Percentiles rank a stretch among this genome's conserved stretches.
phyloP scores from a whole-genome alignment of 257 asterid species.

The Rubia yunnanensis region DNA sequence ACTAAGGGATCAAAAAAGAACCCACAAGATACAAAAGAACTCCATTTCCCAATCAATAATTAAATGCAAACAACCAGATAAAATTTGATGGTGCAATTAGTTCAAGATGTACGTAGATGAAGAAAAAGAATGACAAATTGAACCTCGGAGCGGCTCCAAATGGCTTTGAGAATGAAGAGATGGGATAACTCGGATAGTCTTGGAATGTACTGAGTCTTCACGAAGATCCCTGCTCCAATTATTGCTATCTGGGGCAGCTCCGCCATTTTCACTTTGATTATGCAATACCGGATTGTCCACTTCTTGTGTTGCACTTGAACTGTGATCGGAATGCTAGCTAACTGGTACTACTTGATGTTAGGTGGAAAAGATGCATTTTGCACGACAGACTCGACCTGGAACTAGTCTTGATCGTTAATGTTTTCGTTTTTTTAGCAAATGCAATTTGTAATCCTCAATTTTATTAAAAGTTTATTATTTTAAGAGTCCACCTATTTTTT shows the following conservation, averaged over 20 bases:
- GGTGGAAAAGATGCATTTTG: too few relatives aligned
- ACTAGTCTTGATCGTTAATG: too few relatives aligned
- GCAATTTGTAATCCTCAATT: too few relatives aligned
- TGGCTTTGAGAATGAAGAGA: slow-evolving; percentile 48
- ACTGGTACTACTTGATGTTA: too few relatives aligned
- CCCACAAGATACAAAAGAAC: too few relatives aligned
- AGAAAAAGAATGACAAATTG: background rate
- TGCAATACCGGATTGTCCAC: background rate
- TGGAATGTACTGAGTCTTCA: slow-evolving; percentile 64
- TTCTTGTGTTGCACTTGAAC: background rate
- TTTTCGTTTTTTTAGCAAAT: too few relatives aligned
- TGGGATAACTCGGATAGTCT: slow-evolving; percentile 78
- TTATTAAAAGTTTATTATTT: too few relatives aligned
- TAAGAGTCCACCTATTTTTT: too few relatives aligned
- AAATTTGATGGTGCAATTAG: too few relatives aligned
- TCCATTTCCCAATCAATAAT: background rate
- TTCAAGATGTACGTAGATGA: too few relatives aligned
- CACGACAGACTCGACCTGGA: too few relatives aligned
- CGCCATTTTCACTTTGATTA: background rate
- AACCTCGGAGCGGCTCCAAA: slow-evolving; percentile 92
- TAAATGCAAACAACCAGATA: background rate
- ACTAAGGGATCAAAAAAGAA: background rate
- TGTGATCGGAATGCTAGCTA: background rate
- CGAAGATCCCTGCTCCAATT: slow-evolving; percentile 87
- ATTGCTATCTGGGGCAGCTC: slow-evolving; percentile 64